Evolutionary conservation across 2,329 filamentous ascomycete species (phyloP), one percentile per base, ranked within the genome.

Genomic region (Fusarium cyanostomum): DNA sequence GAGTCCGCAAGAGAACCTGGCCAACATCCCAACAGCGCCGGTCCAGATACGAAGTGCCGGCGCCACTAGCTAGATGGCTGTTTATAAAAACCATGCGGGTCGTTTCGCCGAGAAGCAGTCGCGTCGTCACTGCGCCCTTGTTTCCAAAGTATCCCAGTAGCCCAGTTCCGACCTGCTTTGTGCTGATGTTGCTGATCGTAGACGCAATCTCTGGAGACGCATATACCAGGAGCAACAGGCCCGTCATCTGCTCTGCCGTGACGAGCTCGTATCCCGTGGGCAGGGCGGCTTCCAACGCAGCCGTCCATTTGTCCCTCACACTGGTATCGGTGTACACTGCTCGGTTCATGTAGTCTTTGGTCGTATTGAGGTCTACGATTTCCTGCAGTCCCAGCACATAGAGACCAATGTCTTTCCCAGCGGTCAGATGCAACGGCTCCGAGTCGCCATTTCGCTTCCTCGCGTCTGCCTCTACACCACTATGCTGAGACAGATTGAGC

Each of bases 61-160:
- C 86, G 26, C 95, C 95, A 50, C 94, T 96, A 62, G 94, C 91
- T 21, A 99, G 82, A 78, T 99, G 95, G 54, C 87, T 92, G 75
- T 99, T 97, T 66, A 97, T 82, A 74, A 99, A 97, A 21, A 95
- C 89, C 52, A 99, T 79, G 27, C 90, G 86, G 0, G 95, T 97
- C 0, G 93, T 93, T 74, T 97, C 95, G 2, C 94, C 95, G 1
- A 99, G 79, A 1, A 99, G 82, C 5, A 99, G 80, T 16, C 94
- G 86, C 5, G 91, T 90, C 4, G 89, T 86, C 1, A 97, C 90
- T 5, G 92, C 94, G 2, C 95, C 95, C 75, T 99, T 99, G 76
- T 99, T 99, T 9, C 95, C 95, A 80, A 97, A 89, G 72, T 97
- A 97, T 0, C 94, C 94, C 77, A 96, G 86, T 38, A 98, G 77